Percentiles rank a stretch among this genome's conserved stretches.
Conservation (phyloP, 1,284 basidiomycete species). For the Takashimella koratensis region DNA sequence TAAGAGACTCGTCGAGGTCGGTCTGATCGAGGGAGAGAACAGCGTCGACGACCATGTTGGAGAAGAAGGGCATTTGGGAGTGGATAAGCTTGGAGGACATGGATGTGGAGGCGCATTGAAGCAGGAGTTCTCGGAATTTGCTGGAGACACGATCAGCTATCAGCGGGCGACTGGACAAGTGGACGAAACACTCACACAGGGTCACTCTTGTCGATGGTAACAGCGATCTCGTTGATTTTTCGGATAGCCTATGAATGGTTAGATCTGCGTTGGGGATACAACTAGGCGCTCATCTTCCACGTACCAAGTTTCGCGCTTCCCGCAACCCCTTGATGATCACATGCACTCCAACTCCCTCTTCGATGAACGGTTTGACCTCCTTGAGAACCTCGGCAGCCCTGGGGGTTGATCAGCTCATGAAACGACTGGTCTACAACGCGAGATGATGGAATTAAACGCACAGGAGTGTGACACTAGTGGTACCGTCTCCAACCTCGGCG, state of each 20-base stretch:
- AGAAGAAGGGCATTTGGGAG: constrained; percentile 98
- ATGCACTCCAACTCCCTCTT: constrained; percentile 96
- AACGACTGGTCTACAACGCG: no score
- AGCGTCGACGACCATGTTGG: constrained; percentile 97
- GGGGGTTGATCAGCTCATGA: background rate
- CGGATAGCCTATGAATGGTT: constrained; percentile 66
- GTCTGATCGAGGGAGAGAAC: constrained; percentile 88
- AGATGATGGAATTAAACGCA: constrained; percentile 12
- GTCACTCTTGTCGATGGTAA: constrained; percentile 85
- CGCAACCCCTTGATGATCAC: constrained; percentile 97
- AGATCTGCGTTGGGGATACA: no score
- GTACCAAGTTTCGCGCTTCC: constrained; percentile 78
- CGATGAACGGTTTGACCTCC: constrained; percentile 85
- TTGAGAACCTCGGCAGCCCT: constrained; percentile 88
- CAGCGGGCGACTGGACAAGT: no score
- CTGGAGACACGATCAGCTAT: constrained; percentile 49
- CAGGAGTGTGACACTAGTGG: constrained; percentile 89
- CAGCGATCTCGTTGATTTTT: constrained; percentile 83
- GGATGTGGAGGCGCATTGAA: constrained; percentile 96
- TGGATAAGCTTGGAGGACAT: constrained; percentile 99
- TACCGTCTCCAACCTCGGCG: constrained; percentile 97
- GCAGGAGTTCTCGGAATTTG: constrained; percentile 84
- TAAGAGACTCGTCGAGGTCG: constrained; percentile 92
- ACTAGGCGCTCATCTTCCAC: constrained; percentile 26
- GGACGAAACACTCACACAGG: constrained; percentile 62